These are phyloP conservation scores for Sphagnum tenellum DNA, from an alignment of 225 moss, liverwort and hornwort genomes.

Conservation along the genomic window DNA sequence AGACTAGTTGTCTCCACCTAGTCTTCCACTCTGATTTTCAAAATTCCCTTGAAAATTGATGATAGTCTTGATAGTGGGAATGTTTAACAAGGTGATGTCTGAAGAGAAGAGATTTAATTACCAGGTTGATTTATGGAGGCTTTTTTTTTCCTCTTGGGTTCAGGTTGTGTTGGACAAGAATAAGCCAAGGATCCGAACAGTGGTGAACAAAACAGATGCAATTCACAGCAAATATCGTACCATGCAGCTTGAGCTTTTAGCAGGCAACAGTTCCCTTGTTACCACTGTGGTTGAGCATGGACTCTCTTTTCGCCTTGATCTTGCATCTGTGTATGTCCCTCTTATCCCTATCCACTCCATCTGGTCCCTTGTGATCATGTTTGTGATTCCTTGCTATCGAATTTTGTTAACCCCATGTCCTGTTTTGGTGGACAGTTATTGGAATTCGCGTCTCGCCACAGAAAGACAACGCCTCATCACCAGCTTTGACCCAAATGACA, in stretches of 20 bases:
- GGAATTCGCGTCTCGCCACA: conserved; percentile 58
- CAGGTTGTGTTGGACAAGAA: conserved; percentile 73
- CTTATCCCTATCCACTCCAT: not conserved
- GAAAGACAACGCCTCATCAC: conserved; percentile 78
- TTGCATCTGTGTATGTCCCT: conserved; percentile 65
- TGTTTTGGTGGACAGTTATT: conserved; percentile 28
- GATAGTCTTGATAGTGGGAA: too few relatives aligned
- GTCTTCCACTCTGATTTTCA: too few relatives aligned
- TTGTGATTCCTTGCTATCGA: not conserved
- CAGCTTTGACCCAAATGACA: conserved; percentile 45
- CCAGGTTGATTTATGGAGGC: too few relatives aligned
- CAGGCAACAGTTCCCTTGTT: conserved; percentile 76
- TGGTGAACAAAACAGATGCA: conserved; percentile 63
- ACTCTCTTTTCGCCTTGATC: conserved; percentile 65
- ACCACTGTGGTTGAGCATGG: conserved; percentile 79
- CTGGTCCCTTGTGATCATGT: not conserved
- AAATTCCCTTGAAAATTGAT: too few relatives aligned
- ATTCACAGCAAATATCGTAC: conserved; percentile 51
- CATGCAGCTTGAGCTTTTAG: conserved; percentile 81
- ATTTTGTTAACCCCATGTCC: not conserved
- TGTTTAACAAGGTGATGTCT: too few relatives aligned
- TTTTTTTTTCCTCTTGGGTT: conserved; percentile 1
- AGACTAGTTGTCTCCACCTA: too few relatives aligned
- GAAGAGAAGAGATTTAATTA: too few relatives aligned
- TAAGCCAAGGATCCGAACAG: conserved; percentile 72